Evolutionary conservation across 2,329 filamentous ascomycete genomes (phyloP).

Genomic region (Periconia digitata): DNA sequence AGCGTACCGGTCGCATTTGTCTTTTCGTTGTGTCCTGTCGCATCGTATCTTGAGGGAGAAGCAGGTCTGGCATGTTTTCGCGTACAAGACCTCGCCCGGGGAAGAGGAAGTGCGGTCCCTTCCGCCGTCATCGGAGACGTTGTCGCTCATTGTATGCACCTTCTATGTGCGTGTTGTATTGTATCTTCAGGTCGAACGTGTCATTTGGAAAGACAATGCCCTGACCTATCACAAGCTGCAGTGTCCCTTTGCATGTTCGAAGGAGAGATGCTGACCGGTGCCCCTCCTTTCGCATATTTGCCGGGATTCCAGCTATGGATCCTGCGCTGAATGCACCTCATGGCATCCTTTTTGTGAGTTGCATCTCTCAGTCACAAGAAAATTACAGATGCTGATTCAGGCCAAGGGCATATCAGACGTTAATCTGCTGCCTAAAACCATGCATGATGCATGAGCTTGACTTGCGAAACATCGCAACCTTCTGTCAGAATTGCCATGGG

Average conservation of each 20-base stretch:
- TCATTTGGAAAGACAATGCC: background rate
- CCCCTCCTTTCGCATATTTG: background rate
- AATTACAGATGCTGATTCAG: background rate
- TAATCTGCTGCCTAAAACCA: background rate
- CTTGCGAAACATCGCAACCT: background rate
- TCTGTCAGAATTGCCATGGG: too few species aligned
- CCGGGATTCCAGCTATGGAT: too few species aligned
- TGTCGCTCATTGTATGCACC: background rate
- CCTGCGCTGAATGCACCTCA: background rate
- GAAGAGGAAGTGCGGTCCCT: constrained; percentile 10
- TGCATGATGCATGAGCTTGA: background rate
- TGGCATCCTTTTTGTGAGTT: background rate
- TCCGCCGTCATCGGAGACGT: constrained; percentile 5
- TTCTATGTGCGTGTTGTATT: background rate
- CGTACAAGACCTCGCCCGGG: constrained; percentile 17
- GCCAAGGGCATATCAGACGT: background rate
- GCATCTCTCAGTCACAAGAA: background rate
- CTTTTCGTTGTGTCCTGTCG: constrained; percentile 26
- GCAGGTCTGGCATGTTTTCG: constrained; percentile 39
- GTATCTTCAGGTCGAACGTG: background rate
- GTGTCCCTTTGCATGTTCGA: too few species aligned
- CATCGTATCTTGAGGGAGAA: constrained; percentile 35
- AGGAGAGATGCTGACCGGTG: background rate
- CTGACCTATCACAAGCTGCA: too few species aligned
- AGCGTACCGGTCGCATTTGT: constrained; percentile 31